Base-by-base conservation (phyloP, 768 basidiomycete species). In the Tricholoma flavovirens region DNA sequence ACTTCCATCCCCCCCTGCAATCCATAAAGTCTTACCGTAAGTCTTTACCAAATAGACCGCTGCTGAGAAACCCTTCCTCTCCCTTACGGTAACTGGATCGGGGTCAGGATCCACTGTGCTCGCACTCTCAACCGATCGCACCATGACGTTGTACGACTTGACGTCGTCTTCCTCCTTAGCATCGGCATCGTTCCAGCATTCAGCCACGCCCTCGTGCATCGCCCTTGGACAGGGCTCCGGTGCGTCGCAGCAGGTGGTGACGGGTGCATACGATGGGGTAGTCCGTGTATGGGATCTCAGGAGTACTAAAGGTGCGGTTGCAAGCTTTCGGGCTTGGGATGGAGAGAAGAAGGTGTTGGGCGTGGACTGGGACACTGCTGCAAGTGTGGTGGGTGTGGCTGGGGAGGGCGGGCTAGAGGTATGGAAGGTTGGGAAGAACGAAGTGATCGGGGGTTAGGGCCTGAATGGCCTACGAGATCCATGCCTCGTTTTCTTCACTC, bases 231-330 rank as follows among this genome's bases (percentile, higher is more conserved):
- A 22, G 5, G 55, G 62, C 36, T 30, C 59, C 66, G 17, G 66
- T 62, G 45, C 53, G 45, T 61, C 67, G 11, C 73, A 84, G 29
- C 87, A 88, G 63, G 72, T 89, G 9, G 72, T 86, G 17, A 88
- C 81, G 0, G 91, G 88, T 4, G 80, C 84, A 0, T 90, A 93
- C 64, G 90, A 93, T 55, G 89, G 91, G 10, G 71, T 84, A 2
- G 87, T 85, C 0, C 75, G 89, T 4, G 65, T 93, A 3, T 93
- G 89, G 88, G 90, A 93, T 65, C 65, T 90, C 22, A 77, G 89
- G 4, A 91, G 86, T 61, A 75, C 77, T 14, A 83, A 84, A 61
- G 73, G 77, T 12, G 81, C 87, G 1, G 74, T 92, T 45, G 77
- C 86, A 19, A 82, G 74, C 56, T 86, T 91, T 64, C 79, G 77